A percentile compares a stretch with the other conserved stretches of the same genome.
These are phyloP conservation scores for Eutypella sp. DNA, from an alignment of 2,329 filamentous ascomycete species.

Conservation along the genomic window DNA sequence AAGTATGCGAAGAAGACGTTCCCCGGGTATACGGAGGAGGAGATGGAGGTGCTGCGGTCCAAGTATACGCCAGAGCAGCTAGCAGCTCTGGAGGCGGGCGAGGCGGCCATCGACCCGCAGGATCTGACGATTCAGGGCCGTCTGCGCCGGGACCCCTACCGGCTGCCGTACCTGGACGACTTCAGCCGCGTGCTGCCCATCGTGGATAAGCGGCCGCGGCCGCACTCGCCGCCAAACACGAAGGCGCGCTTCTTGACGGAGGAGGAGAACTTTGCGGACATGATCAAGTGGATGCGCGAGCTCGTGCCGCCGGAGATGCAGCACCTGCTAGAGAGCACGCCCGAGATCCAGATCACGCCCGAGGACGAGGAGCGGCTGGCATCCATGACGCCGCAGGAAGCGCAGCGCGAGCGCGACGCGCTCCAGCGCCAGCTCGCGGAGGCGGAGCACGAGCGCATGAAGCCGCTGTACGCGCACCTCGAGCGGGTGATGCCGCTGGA, in stretches of 20 bases:
- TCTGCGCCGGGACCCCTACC: conserved; percentile 67
- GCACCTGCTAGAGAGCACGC: background rate
- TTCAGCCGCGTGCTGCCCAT: conserved; percentile 72
- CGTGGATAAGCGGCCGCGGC: conserved; percentile 62
- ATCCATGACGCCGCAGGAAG: conserved; percentile 17
- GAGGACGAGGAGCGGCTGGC: conserved; percentile 35
- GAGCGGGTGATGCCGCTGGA: conserved; percentile 16
- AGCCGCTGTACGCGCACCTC: background rate
- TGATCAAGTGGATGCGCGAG: conserved; percentile 43
- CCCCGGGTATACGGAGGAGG: conserved; percentile 61
- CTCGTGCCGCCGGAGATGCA: conserved; percentile 39
- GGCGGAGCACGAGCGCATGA: background rate
- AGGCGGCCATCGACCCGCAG: conserved; percentile 66
- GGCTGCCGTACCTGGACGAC: conserved; percentile 74
- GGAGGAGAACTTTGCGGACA: conserved; percentile 57
- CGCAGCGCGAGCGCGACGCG: conserved; percentile 12
- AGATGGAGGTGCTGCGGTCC: conserved; percentile 56
- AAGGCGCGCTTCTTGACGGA: conserved; percentile 56
- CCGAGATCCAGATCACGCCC: conserved; percentile 40
- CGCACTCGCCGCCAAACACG: conserved; percentile 45
- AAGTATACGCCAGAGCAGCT: conserved; percentile 79
- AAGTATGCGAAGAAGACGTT: conserved; percentile 45
- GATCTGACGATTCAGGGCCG: conserved; percentile 72
- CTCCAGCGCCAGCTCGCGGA: background rate
- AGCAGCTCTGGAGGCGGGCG: conserved; percentile 74